Conservation (phyloP, 371 early-diverging fungal genomes). For the Mucor piriformis region DNA sequence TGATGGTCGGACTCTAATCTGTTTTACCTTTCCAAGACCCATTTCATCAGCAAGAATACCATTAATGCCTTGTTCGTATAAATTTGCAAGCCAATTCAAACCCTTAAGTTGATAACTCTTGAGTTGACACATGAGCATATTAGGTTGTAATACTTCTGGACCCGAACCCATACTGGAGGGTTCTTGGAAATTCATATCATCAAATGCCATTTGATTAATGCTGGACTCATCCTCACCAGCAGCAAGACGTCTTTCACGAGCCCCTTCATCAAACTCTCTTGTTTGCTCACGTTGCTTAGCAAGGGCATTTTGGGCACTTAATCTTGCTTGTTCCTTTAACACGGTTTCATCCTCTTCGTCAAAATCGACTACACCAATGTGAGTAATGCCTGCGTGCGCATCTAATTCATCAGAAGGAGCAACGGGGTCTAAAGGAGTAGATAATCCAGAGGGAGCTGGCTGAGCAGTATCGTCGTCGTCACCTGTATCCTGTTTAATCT, state of each 20-base stretch:
- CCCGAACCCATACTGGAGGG: slow-evolving; percentile 78
- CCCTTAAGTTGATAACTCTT: slow-evolving; percentile 98
- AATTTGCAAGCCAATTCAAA: slow-evolving; percentile 96
- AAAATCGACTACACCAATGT: slow-evolving; percentile 74
- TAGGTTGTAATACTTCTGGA: slow-evolving; percentile 80
- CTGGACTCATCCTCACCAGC: slow-evolving; percentile 48
- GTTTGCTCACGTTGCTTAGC: slow-evolving; percentile 75
- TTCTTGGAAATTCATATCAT: slow-evolving; percentile 84
- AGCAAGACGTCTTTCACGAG: slow-evolving; percentile 49
- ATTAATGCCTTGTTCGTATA: slow-evolving; percentile 97
- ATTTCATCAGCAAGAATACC: slow-evolving; percentile 98
- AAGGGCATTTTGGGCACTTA: slow-evolving; percentile 80
- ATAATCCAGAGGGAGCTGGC: slow-evolving; percentile 28
- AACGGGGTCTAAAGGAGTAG: slow-evolving; percentile 20
- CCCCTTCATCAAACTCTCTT: slow-evolving; percentile 71
- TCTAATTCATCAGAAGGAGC: slow-evolving; percentile 20
- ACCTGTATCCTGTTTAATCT: slow-evolving; percentile 56
- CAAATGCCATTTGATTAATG: slow-evolving; percentile 61
- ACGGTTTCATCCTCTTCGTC: slow-evolving; percentile 77
- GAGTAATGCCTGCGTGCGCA: slow-evolving; percentile 20
- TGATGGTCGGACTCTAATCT: background rate
- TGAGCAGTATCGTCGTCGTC: slow-evolving; percentile 54
- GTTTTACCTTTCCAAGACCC: slow-evolving; percentile 80
- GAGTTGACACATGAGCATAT: slow-evolving; percentile 86
- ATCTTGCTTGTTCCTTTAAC: slow-evolving; percentile 71